These are phyloP conservation scores for Talaromyces stipitatus DNA, from an alignment of 495 filamentous ascomycete genomes.

Conservation along the genomic window DNA sequence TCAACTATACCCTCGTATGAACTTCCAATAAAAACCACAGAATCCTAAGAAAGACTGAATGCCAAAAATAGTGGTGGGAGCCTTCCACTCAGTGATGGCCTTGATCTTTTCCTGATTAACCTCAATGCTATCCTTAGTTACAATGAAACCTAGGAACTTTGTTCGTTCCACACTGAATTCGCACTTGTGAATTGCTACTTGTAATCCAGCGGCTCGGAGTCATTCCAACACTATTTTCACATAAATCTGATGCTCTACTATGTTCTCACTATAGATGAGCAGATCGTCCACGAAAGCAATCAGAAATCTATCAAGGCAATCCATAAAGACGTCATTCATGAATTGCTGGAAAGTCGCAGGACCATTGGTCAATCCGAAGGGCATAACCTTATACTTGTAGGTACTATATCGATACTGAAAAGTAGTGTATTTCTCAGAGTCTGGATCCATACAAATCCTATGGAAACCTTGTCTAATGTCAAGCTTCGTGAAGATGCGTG, in stretches of 20 bases:
- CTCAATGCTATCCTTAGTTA: slow-evolving; percentile 12
- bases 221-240: slow-evolving; percentile 10
- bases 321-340: slow-evolving; percentile 18
- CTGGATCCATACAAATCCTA: slow-evolving; percentile 17
- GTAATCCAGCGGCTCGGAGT: slow-evolving; percentile 9
- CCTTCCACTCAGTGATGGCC: slow-evolving; percentile 14
- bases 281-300: slow-evolving; percentile 27
- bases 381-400: slow-evolving; percentile 25
- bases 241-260: slow-evolving; percentile 14
- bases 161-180: slow-evolving; percentile 16
- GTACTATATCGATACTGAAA: slow-evolving; percentile 19
- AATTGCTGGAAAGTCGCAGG: slow-evolving; percentile 20
- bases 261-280: slow-evolving; percentile 23
- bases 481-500: slow-evolving; percentile 37
- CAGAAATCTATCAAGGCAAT: slow-evolving; percentile 17
- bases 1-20: slow-evolving; percentile 19
- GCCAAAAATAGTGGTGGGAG: slow-evolving; percentile 9
- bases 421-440: slow-evolving; percentile 17
- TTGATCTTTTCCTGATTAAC: slow-evolving; percentile 15
- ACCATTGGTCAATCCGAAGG: slow-evolving; percentile 21
- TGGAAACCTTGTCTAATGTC: slow-evolving; percentile 36
- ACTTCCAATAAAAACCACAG: slow-evolving; percentile 22
- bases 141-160: slow-evolving; percentile 18
- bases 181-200: slow-evolving; percentile 18
- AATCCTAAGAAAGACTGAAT: too few species aligned